Evolutionary conservation across 2,329 filamentous ascomycete species (phyloP).

Genomic region (Sporothrix globosa): DNA sequence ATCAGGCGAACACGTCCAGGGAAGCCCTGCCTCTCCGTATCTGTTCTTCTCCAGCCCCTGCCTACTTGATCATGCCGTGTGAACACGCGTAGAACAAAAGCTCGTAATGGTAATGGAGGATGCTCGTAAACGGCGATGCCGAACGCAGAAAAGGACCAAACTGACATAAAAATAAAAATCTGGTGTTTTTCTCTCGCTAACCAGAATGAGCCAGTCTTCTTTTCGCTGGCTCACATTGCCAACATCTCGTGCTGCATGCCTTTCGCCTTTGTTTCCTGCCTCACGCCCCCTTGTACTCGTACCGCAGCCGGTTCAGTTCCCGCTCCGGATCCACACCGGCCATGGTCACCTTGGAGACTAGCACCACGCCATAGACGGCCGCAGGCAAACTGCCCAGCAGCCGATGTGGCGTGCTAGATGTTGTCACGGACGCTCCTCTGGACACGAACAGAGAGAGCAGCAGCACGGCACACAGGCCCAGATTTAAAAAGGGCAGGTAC

Average conservation of each 20-base stretch:
- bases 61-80: not conserved
- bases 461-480: slow-evolving; percentile 58
- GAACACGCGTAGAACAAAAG: slow-evolving; percentile 14
- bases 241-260: not conserved
- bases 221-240: not conserved
- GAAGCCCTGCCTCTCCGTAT: not conserved
- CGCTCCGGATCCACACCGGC: slow-evolving; percentile 67
- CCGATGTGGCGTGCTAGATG: slow-evolving; percentile 40
- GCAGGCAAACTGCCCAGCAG: slow-evolving; percentile 56
- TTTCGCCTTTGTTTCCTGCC: not conserved
- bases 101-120: not conserved
- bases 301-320: slow-evolving; percentile 64
- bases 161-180: too few relatives aligned
- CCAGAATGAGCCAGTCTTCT: not conserved
- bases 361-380: slow-evolving; percentile 62
- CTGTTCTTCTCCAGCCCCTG: not conserved
- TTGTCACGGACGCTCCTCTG: slow-evolving; percentile 39
- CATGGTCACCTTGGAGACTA: slow-evolving; percentile 68
- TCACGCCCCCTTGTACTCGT: slow-evolving; percentile 69
- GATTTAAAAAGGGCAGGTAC: slow-evolving; percentile 65
- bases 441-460: slow-evolving; percentile 48
- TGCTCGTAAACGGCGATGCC: slow-evolving; percentile 9
- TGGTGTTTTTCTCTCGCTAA: not conserved
- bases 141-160: not conserved
- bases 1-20: slow-evolving; percentile 2